These are phyloP conservation scores for Verticillium nubilum DNA, from an alignment of 2,329 filamentous ascomycete species.

Conservation along the genomic window DNA sequence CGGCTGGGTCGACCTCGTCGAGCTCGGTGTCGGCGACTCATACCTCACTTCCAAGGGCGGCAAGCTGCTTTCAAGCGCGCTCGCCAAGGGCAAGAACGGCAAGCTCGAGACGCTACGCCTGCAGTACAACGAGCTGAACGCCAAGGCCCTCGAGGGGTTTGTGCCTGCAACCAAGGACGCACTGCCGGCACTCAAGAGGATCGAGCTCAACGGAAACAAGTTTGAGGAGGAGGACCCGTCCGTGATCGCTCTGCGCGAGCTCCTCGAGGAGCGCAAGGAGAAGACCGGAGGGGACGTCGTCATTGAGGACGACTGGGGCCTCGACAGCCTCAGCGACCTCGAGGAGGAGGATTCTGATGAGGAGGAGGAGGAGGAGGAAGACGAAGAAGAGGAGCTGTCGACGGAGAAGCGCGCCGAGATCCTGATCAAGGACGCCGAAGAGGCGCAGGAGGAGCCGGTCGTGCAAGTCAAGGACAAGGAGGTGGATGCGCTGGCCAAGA, in stretches of 20 bases:
- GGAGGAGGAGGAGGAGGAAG: slow-evolving; percentile 62
- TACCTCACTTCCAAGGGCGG: slow-evolving; percentile 75
- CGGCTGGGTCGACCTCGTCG: slow-evolving; percentile 69
- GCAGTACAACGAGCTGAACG: slow-evolving; percentile 92
- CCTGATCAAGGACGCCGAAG: slow-evolving; percentile 61
- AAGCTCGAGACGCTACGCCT: slow-evolving; percentile 77
- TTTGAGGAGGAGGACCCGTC: slow-evolving; percentile 80
- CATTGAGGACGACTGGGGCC: slow-evolving; percentile 74
- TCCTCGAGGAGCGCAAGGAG: slow-evolving; percentile 75
- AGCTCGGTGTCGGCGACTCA: slow-evolving; percentile 87
- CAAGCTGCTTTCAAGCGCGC: slow-evolving; percentile 64
- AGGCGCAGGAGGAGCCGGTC: slow-evolving; percentile 69
- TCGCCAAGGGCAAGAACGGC: slow-evolving; percentile 69
- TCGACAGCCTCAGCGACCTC: slow-evolving; percentile 83
- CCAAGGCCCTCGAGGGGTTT: slow-evolving; percentile 66
- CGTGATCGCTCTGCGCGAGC: slow-evolving; percentile 60
- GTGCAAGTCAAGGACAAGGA: slow-evolving; percentile 66
- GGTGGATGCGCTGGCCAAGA: slow-evolving; percentile 74
- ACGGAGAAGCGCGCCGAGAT: slow-evolving; percentile 64
- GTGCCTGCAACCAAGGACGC: slow-evolving; percentile 60
- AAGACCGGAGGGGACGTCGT: slow-evolving; percentile 59
- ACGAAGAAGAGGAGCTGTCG: slow-evolving; percentile 56
- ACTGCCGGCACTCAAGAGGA: slow-evolving; percentile 72
- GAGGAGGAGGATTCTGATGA: slow-evolving; percentile 72
- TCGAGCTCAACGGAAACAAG: slow-evolving; percentile 95